These are phyloP conservation scores for Talaromyces sp. DNA, from an alignment of 2,329 filamentous ascomycete species.

Conservation along the genomic window DNA sequence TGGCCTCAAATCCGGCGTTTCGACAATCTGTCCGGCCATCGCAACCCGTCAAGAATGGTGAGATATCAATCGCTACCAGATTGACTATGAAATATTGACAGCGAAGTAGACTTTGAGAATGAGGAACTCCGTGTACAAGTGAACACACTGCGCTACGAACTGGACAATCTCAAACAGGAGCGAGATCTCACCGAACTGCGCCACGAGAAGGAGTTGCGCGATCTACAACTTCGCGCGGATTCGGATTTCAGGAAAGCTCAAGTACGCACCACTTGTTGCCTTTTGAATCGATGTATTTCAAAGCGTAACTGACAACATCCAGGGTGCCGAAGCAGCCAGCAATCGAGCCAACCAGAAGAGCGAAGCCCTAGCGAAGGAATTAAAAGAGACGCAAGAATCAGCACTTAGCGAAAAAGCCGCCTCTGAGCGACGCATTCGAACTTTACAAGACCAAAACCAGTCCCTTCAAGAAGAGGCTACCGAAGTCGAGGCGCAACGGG, in stretches of 20 bases:
- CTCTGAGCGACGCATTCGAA: constrained; percentile 55
- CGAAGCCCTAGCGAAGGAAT: constrained; percentile 53
- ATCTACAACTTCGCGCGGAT: constrained; percentile 75
- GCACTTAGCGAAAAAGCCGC: constrained; percentile 54
- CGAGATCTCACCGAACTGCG: constrained; percentile 74
- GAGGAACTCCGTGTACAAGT: constrained; percentile 88
- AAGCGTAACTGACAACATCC: background rate
- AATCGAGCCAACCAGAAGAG: constrained; percentile 53
- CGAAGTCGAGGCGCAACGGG: constrained; percentile 72
- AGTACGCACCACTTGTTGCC: constrained; percentile 31
- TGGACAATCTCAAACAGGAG: constrained; percentile 84
- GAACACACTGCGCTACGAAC: constrained; percentile 80
- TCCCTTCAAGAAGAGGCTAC: constrained; percentile 76
- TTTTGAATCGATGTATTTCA: no score
- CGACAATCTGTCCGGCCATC: constrained; percentile 37
- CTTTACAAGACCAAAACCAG: constrained; percentile 66
- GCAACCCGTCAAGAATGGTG: constrained; percentile 38
- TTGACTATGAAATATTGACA: background rate
- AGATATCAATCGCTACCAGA: constrained; percentile 15
- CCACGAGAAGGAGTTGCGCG: constrained; percentile 79
- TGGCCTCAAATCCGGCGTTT: constrained; percentile 33
- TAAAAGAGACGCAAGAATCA: constrained; percentile 54
- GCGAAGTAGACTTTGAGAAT: constrained; percentile 45
- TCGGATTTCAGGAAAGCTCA: constrained; percentile 72
- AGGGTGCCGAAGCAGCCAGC: constrained; percentile 53